A percentile compares a stretch with the other conserved stretches of the same genome.
Conservation (phyloP, 1,284 basidiomycete genomes). For the Binderoboletus segoi region DNA sequence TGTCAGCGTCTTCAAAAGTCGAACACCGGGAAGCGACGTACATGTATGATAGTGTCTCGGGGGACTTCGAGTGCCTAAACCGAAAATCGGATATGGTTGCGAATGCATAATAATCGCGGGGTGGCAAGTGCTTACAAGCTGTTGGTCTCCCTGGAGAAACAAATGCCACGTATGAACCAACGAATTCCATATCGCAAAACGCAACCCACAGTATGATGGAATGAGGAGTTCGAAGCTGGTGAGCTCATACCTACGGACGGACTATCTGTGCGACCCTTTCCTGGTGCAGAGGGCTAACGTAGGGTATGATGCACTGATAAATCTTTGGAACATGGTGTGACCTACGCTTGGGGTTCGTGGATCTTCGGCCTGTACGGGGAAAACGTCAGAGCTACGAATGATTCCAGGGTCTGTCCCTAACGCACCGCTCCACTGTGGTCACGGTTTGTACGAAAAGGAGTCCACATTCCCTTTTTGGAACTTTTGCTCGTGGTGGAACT, state of each 20-base stretch:
- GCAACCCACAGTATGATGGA: too few species aligned
- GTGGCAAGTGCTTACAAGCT: too few species aligned
- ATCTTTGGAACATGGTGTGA: neutral
- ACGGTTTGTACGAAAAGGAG: neutral
- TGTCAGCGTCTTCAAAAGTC: neutral
- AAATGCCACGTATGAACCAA: too few species aligned
- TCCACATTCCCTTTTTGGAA: neutral
- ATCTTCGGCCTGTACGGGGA: constrained; percentile 6
- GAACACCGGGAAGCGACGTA: neutral
- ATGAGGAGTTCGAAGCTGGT: too few species aligned
- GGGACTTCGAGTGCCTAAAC: neutral
- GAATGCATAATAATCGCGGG: neutral
- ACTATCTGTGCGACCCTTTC: constrained; percentile 1
- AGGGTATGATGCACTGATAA: neutral
- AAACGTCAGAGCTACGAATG: neutral
- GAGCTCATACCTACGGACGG: too few species aligned
- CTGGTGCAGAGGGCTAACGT: constrained; percentile 6
- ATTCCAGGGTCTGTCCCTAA: neutral
- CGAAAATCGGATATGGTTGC: neutral
- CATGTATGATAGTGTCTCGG: neutral
- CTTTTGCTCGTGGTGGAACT: neutral
- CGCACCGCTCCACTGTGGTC: constrained; percentile 7
- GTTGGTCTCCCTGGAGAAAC: too few species aligned
- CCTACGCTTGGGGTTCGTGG: constrained; percentile 11
- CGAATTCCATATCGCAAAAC: too few species aligned